Base-by-base conservation (phyloP, 345 rosid genomes). In the Arabidopsis suecica region DNA sequence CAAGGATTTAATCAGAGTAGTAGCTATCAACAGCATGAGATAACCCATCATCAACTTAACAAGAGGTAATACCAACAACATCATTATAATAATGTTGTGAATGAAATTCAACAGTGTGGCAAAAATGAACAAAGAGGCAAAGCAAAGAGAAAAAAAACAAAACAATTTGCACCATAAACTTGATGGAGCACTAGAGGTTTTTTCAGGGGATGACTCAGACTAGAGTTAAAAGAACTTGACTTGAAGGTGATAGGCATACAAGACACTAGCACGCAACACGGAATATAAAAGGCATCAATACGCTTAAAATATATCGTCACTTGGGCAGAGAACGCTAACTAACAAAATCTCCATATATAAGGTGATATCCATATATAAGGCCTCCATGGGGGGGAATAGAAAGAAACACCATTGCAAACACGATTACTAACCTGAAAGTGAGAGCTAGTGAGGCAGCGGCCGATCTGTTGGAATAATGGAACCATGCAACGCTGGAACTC, bases 401-500 rank as follows among this genome's bases (percentile, higher is more conserved):
- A 37, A 28, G 7, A 34, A 20, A 30, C 1, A 30, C 41, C 40
- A 44, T 10, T 7, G 0, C 48, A 36, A 1, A 50, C 9, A 6
- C 7, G 22, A 51, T 36, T 20, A 74, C 79, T 56, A 63, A 79
- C 98, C 98, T 93, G 98, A 83, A 93, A 93, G 84, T 92, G 97
- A 56, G 89, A 84, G 83, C 97, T 93, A 33, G 88, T 93, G 30
- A 93, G 88, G 83, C 96, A 93, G 71, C 87, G 92, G 48, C 85
- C 87, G 67, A 91, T 88, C 84, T 83, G 96, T 81, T 88, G 85
- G 79, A 89, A 93, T 57, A 93, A 90, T 42, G 93, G 93, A 81
- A 89, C 91, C 96, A 91, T 82, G 60, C 91, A 91, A 44, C 96
- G 89, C 72, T 93, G 96, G 79, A 91, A 93, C 82, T 93, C 98